phyloP scores from a whole-genome alignment of 192 early-diverging fungal genomes.

The Coemansia sp. region DNA sequence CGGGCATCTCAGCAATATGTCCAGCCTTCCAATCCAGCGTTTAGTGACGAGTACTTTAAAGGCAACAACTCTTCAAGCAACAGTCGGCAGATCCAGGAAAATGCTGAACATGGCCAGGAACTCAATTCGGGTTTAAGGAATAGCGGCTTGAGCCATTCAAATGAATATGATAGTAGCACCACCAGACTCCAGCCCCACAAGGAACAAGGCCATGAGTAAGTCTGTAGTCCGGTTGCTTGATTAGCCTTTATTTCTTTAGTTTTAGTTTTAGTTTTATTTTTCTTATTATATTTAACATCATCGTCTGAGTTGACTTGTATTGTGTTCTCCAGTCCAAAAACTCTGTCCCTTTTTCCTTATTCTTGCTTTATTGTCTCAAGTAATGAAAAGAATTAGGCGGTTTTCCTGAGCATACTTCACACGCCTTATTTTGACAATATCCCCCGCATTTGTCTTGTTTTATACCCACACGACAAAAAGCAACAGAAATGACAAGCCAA shows the following conservation, averaged over 20 bases:
- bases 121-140: not conserved
- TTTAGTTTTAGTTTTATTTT: not conserved
- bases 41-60: constrained; percentile 33
- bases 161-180: not conserved
- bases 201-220: not conserved
- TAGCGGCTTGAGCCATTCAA: not conserved
- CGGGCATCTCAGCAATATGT: not conserved
- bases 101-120: not conserved
- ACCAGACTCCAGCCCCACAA: not conserved
- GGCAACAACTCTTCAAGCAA: not conserved
- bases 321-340: not conserved
- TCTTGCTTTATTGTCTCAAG: not conserved
- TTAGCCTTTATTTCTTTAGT: not conserved
- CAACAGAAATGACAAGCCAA: not conserved
- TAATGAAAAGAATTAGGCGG: not conserved
- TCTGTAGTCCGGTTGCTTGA: not conserved
- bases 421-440: not conserved
- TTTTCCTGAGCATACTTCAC: not conserved
- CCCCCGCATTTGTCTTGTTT: not conserved
- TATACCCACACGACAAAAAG: not conserved
- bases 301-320: too few relatives aligned
- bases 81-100: constrained; percentile 2
- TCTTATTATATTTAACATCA: not conserved
- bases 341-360: not conserved
- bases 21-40: constrained; percentile 10